Evolutionary conservation across 2,329 filamentous ascomycete genomes (phyloP), one percentile per base, ranked within the genome.

Genomic region (Phyllosticta citrichinensis): DNA sequence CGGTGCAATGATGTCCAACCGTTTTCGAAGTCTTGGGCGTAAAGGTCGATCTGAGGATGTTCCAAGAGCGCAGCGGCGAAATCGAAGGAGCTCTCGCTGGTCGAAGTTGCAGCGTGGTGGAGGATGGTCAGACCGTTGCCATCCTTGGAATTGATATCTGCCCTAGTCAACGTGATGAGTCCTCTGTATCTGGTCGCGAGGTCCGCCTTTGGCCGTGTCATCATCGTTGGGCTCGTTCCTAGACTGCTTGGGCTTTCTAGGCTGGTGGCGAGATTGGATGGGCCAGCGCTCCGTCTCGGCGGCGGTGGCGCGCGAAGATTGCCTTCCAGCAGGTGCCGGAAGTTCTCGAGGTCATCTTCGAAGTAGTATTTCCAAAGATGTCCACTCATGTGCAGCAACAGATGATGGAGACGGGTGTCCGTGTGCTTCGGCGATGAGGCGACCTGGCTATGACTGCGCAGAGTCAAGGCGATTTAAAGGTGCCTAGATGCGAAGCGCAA

Each of bases 1-100:
- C 94, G 84, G 71, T 99, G 94, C 50, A 99, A 80, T 47, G 92
- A 87, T 63, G 96, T 99, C 94, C 94, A 99, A 53, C 92, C 93
- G 73, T 88, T 97, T 74, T 99, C 94, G 8, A 80, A 79, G 73
- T 99, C 94, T 71, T 96, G 92, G 2, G 82, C 79, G 68, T 96
- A 94, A 9, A 97, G 78, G 74, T 99, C 94, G 66, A 91, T 83
- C 58, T 87, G 81, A 1, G 91, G 90, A 69, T 96, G 87, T 22
- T 91, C 86, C 55, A 97, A 80, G 40, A 99, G 80, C 11, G 89
- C 86, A 64, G 85, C 80, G 20, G 92, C 90, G 69, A 96, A 97
- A 2, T 79, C 81, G 47, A 86, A 74, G 9, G 91, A 89, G 63
- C 82, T 86, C 6, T 85, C 76, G 30, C 86, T 82, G 8, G 81